These are phyloP conservation scores for Tripidium arundinaceum DNA, from an alignment of 202 grass and related monocot genomes.

Conservation along the genomic window DNA sequence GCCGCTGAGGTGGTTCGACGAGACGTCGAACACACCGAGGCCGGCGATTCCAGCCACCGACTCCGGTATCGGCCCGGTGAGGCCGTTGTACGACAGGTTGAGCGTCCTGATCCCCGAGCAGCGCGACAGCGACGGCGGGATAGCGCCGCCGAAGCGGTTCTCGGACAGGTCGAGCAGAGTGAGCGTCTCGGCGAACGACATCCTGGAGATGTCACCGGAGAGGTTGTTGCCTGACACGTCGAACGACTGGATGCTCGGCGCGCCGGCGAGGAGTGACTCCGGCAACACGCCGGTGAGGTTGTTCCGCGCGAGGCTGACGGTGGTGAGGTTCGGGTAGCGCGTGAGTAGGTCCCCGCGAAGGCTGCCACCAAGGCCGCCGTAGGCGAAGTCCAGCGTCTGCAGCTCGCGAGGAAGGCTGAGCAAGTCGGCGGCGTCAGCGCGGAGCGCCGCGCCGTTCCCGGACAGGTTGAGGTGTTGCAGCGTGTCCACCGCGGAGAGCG, in stretches of 20 bases:
- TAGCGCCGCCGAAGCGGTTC: conserved; percentile 46
- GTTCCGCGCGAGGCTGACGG: conserved; percentile 51
- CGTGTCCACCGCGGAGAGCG: conserved; percentile 38
- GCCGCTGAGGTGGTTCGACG: conserved; percentile 61
- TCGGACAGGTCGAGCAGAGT: conserved; percentile 60
- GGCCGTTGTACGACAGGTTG: conserved; percentile 71
- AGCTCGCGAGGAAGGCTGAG: conserved; percentile 43
- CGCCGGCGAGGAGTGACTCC: conserved; percentile 31
- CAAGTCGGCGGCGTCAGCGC: conserved; percentile 41
- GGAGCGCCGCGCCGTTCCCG: conserved; percentile 35
- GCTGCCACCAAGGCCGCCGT: conserved; percentile 44
- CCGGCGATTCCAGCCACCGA: conserved; percentile 29
- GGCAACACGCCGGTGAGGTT: conserved; percentile 63
- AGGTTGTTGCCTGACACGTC: conserved; percentile 83
- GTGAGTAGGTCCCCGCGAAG: conserved; percentile 44
- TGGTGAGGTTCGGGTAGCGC: conserved; percentile 46
- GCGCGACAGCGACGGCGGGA: conserved; percentile 47
- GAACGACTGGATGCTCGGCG: conserved; percentile 39
- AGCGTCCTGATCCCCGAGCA: conserved; percentile 45
- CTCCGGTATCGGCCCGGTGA: conserved; percentile 48
- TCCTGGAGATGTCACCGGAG: conserved; percentile 43
- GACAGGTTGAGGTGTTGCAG: conserved; percentile 66
- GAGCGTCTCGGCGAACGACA: conserved; percentile 27
- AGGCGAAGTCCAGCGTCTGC: conserved; percentile 52
- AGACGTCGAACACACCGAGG: conserved; percentile 64